Base-by-base conservation (phyloP, 2,329 filamentous ascomycete species). In the Canariomyces notabilis region DNA sequence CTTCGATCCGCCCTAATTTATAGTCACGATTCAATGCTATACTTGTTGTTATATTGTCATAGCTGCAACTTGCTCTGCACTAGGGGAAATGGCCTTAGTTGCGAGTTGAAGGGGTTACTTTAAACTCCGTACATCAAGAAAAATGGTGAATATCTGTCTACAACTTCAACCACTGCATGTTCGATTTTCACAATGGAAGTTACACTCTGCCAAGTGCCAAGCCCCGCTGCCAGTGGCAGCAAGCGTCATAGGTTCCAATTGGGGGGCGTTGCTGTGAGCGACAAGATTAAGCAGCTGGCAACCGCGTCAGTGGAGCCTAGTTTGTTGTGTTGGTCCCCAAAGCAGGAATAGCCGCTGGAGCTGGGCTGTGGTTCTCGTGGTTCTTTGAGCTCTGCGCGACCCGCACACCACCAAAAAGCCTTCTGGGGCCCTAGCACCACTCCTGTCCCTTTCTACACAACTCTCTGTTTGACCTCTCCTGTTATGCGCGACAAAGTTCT, bases 321-420 rank as follows among this genome's bases (percentile, higher is more conserved):
- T 57, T 60, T 60, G 58, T 60, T 60, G 51, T 50, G 44, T 42
- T 53, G 45, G n/a, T n/a, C 21, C 42, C 49, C 54, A 37, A 56
- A 57, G 50, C 49, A 37, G 54, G 55, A 36, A 54, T 57, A 58
- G 57, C 52, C 51, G 42, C 38, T 26, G 44, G 47, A 55, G 57
- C 56, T 50, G 45, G 51, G 51, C 42, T 32, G 34, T 23, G n/a
- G n/a, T n/a, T n/a, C n/a, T n/a, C n/a, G n/a, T 44, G 35, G 44
- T 46, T 50, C 44, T 49, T 47, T 41, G 40, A 37, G 42, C 34
- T 36, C 40, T 46, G 38, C 44, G 37, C 46, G 45, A 41, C 42
- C 50, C 54, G 43, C 47, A 8, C 50, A 46, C 46, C 49, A 49
- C n/a, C n/a, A 59, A 58, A 55, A 48, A 37, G 33, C 37, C 41